Evolutionary conservation across 2,329 filamentous ascomycete species (phyloP), one percentile per base, ranked within the genome.

Genomic region (Coniochaeta sp.): DNA sequence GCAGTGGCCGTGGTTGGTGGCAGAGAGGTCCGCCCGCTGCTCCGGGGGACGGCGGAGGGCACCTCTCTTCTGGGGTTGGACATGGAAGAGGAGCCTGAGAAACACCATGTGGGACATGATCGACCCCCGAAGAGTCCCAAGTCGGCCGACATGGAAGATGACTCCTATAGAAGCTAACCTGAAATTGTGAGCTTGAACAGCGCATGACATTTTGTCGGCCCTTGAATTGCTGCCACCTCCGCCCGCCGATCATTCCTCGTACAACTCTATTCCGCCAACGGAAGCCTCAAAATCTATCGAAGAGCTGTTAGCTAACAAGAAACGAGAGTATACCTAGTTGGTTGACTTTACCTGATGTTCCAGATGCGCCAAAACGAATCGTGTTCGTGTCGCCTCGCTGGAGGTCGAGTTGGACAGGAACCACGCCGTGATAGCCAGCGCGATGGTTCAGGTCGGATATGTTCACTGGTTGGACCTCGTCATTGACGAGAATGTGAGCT

Each of bases 391-490:
- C 61, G 1, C 63, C 67, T 6, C 47, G 50, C 48, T 56, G 56
- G 16, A 69, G 54, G 16, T 52, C 57, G 22, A 71, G 54, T 50
- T 66, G 61, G 12, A 71, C 57, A 1, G 68, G 67, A 6, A 69
- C 62, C 7, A 62, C 59, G 30, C 64, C 56, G 31, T 68, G 65
- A 48, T 63, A 67, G 14, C 68, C 68, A 14, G 67, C 68, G 13
- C 66, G 62, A 6, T 61, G 65, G 55, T 71, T 71, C 27, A 69
- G 53, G 32, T 58, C 56, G 12, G 67, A 69, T 45, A 71, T 61
- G 53, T 70, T 70, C 20, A 65, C 61, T 5, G 65, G 55, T 4
- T 58, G 55, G 5, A 31, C 26, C 40, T 63, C 58, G 16, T 66
- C 61, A 38, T 71, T 71, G 40, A 70, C 60, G 13, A 55, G 57